Evolutionary conservation across 2,329 filamentous ascomycete species (phyloP), one percentile per base, ranked within the genome.

Genomic region (Alternaria sp.): DNA sequence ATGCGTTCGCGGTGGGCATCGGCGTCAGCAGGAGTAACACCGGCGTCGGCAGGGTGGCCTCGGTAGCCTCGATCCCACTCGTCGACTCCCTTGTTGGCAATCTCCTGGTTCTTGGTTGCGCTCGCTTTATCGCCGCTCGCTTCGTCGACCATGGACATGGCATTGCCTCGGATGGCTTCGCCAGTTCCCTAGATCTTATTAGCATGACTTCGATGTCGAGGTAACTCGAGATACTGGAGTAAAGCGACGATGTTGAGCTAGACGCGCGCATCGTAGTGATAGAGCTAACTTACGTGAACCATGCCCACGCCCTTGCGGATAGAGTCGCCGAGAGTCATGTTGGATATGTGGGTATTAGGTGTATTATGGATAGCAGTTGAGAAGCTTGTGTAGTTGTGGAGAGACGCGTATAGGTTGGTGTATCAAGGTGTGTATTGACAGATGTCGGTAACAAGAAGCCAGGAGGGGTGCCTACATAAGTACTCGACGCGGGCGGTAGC

Each of bases 111-210:
- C 61, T 72, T 77, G n/a, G 67, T 67, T 46, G 72, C 71, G 50
- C 70, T 62, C 9, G 70, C 61, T 43, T 67, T 72, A 62, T 77
- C 77, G 21, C 77, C 77, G 13, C 72, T 62, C 5, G 76, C 77
- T 17, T 67, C 68, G 57, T 81, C 79, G 46, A 77, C 69, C 28
- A 74, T 70, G 5, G 77, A 74, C 57, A 80, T 80, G 60, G 80
- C 66, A 50, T 78, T 77, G 47, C 79, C 79, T 6, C 79, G 78
- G 56, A 81, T 74, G 15, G 76, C 77, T 65, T 81, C 79, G 46
- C 79, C 79, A 19, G 76, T 73, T 40, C 79, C 78, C 78, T 78
- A 36, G 9, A 10, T n/a, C 11, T 44, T 40, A 59, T 75, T 28
- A 74, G 64, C 59, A 51, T 11, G 12, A 13, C 6, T 26, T 3